These are phyloP conservation scores for Salix exigua DNA, from an alignment of 345 rosid species.

Conservation along the genomic window DNA sequence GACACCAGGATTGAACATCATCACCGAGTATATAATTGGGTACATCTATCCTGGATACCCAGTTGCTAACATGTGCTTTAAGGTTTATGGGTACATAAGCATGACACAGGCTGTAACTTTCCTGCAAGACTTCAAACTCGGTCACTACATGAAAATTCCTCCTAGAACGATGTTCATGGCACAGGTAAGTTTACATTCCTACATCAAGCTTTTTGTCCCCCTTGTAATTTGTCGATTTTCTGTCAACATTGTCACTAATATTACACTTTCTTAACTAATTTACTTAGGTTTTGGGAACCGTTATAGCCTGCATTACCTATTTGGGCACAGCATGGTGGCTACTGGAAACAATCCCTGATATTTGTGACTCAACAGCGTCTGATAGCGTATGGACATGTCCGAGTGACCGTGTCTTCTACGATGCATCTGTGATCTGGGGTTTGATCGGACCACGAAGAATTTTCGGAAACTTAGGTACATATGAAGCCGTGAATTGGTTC, in stretches of 20 bases:
- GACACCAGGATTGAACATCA: conserved; percentile 88
- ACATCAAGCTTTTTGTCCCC: background rate
- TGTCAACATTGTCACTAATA: background rate
- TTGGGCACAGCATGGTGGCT: conserved; percentile 96
- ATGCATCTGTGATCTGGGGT: conserved; percentile 97
- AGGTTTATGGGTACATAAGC: conserved; percentile 94
- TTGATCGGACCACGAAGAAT: conserved; percentile 83
- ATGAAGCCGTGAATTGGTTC: conserved; percentile 83
- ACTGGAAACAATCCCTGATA: conserved; percentile 78
- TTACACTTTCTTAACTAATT: background rate
- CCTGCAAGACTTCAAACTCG: conserved; percentile 95
- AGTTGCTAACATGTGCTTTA: conserved; percentile 95
- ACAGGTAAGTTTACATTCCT: conserved; percentile 42
- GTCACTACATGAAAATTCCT: conserved; percentile 97
- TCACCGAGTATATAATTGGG: conserved; percentile 92
- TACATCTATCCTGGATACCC: conserved; percentile 94
- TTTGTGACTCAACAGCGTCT: conserved; percentile 62
- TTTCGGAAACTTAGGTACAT: conserved; percentile 79
- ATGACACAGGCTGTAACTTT: conserved; percentile 85
- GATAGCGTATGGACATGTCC: conserved; percentile 91
- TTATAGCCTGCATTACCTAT: conserved; percentile 76
- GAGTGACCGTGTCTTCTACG: conserved; percentile 75
- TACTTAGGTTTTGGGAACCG: conserved; percentile 71
- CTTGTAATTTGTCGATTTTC: background rate
- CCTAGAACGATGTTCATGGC: conserved; percentile 99